Evolutionary conservation across 2,329 filamentous ascomycete species (phyloP).

Genomic region (Aureobasidium subglaciale): DNA sequence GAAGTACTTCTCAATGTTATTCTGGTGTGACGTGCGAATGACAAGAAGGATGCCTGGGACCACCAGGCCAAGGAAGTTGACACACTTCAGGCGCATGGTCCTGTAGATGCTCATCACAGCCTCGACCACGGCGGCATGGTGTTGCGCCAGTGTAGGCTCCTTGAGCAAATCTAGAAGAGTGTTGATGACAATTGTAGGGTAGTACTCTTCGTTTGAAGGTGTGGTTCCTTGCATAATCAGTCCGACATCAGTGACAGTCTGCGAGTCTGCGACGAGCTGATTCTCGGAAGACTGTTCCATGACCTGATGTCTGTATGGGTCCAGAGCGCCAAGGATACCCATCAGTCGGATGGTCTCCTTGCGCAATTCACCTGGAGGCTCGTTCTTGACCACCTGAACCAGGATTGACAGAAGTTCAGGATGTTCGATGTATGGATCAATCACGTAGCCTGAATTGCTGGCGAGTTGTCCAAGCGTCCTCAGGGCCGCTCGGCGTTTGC

Average conservation of each 20-base stretch:
- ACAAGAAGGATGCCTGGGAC: conserved; percentile 89
- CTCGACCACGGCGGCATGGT: conserved; percentile 90
- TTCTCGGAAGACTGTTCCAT: conserved; percentile 82
- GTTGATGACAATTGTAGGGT: conserved; percentile 95
- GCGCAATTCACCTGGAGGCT: conserved; percentile 76
- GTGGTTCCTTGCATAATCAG: conserved; percentile 97
- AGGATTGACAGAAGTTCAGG: conserved; percentile 87
- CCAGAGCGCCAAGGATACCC: conserved; percentile 87
- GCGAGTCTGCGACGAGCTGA: conserved; percentile 60
- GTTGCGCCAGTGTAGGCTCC: conserved; percentile 80
- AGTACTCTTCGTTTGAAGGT: conserved; percentile 96
- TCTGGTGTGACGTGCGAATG: conserved; percentile 71
- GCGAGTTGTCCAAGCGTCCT: conserved; percentile 86
- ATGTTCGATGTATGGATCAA: conserved; percentile 90
- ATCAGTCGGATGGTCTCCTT: conserved; percentile 95
- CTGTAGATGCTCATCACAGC: conserved; percentile 99
- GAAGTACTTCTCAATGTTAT: conserved; percentile 88
- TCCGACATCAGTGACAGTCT: conserved; percentile 79
- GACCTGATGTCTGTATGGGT: conserved; percentile 94
- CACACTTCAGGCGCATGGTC: conserved; percentile 90
- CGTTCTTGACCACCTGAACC: conserved; percentile 88
- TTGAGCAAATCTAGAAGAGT: conserved; percentile 87
- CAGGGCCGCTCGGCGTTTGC: conserved; percentile 85
- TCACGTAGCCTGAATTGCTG: conserved; percentile 95
- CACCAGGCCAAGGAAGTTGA: conserved; percentile 87